phyloP scores from a whole-genome alignment of 805 yeast genomes.

The Ogataea pilisensis region DNA sequence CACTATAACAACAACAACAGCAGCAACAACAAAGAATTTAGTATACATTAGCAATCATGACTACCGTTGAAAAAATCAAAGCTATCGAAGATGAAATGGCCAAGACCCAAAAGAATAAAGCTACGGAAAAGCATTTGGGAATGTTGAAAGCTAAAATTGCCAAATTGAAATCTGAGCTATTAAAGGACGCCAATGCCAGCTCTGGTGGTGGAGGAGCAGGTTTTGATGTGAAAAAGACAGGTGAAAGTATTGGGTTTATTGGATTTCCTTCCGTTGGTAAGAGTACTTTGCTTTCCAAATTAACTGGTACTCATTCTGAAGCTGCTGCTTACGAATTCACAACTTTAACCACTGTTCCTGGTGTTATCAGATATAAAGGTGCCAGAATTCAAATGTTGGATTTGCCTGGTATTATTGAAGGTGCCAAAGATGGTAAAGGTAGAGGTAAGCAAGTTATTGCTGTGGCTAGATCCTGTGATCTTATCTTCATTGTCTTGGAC shows the following conservation, averaged over 20 bases:
- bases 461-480: conserved; percentile 95
- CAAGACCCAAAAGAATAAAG: conserved; percentile 95
- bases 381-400: conserved; percentile 96
- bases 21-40: not conserved
- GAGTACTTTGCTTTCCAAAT: conserved; percentile 76
- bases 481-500: conserved; percentile 89
- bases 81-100: conserved; percentile 98
- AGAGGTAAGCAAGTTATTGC: conserved; percentile 97
- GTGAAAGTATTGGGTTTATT: conserved; percentile 95
- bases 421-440: conserved; percentile 90
- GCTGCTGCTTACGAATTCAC: conserved; percentile 99
- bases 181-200: conserved; percentile 63
- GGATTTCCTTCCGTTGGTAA: conserved; percentile 98
- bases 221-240: conserved; percentile 98
- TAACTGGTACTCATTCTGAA: conserved; percentile 95
- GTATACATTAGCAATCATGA: conserved; percentile 36
- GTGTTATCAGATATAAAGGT: conserved; percentile 92
- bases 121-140: conserved; percentile 96
- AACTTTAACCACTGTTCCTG: conserved; percentile 95
- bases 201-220: conserved; percentile 95
- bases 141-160: conserved; percentile 96
- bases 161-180: conserved; percentile 85
- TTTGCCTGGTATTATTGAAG: conserved; percentile 86
- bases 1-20: too few relatives aligned
- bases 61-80: conserved; percentile 71